Base-by-base conservation (phyloP, 208 protist species). In the Acanthamoeba triangularis region DNA sequence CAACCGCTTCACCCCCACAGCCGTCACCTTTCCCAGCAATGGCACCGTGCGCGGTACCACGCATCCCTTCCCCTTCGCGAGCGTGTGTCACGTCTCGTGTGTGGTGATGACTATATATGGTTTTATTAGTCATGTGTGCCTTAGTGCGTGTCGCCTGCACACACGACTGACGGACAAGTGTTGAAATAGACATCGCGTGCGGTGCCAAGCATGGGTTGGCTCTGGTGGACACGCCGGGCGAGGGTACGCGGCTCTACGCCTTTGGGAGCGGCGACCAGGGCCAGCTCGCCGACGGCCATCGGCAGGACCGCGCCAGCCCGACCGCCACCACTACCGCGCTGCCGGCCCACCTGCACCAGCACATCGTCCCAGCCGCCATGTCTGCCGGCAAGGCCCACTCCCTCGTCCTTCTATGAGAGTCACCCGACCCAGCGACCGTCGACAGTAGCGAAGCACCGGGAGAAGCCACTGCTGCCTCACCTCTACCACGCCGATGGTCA, bases 31-130 rank as follows among this genome's bases (percentile, higher is more conserved):
- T 25, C 33, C 69, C 13, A 78, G 16, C 16, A 25, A 18, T 5
- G n/a, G 69, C 69, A 16, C 13, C 33, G 69, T 78, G n/a, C 69
- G 69, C 69, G 69, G 69, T 78, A 78, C 69, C 69, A 20, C n/a
- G 2, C 10, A 6, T 28, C 18, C 37, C 33, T 78, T 44, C 37
- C 1, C 33, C 25, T 23, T 67, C 61, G 20, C 13, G 49, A 54
- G 49, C 20, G 54, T 59, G 18, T 59, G 54, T 18, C 11, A 54
- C 49, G 49, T 16, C 49, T n/a, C n/a, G n/a, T n/a, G 61, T n/a
- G 20, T 67, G 61, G 61, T 7, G 5, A 7, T 47, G 41, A 13
- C 41, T 47, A 47, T 47, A 2, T 47, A 47, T 7, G 41, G 5
- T 13, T 47, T 47, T 47, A 4, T 47, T 7, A 7, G 3, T 47